These are phyloP conservation scores for Candida easanensis DNA, from an alignment of 805 yeast species.

Conservation along the genomic window DNA sequence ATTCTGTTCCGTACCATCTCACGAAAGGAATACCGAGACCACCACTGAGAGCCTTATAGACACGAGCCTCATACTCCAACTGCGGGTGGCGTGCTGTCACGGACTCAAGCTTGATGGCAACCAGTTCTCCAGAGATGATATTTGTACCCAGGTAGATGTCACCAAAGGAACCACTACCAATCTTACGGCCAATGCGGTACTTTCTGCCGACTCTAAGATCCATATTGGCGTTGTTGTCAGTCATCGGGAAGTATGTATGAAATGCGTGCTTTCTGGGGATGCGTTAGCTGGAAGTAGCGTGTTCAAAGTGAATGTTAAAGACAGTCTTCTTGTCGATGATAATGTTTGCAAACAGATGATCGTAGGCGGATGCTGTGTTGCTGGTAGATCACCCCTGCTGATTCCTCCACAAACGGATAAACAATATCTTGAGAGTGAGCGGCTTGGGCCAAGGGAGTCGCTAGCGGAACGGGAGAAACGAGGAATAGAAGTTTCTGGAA, in stretches of 20 bases:
- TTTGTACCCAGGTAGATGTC: conserved; percentile 93
- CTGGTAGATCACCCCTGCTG: neutral
- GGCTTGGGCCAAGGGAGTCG: neutral
- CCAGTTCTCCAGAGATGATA: conserved; percentile 94
- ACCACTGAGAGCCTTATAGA: conserved; percentile 89
- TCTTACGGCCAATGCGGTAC: conserved; percentile 89
- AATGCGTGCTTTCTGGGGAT: neutral
- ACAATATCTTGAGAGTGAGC: conserved; percentile 5
- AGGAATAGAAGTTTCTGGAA: neutral
- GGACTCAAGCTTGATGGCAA: conserved; percentile 92
- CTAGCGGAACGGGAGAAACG: neutral
- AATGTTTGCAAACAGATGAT: neutral
- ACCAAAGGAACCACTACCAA: conserved; percentile 97
- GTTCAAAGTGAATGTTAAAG: neutral
- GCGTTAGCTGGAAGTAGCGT: neutral
- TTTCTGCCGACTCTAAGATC: conserved; percentile 92
- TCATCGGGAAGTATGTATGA: conserved; percentile 1
- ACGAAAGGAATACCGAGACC: conserved; percentile 97
- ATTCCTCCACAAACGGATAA: conserved; percentile 10
- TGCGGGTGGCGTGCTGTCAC: conserved; percentile 94
- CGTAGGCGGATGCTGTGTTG: neutral
- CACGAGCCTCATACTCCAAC: conserved; percentile 94
- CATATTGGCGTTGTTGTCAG: conserved; percentile 31
- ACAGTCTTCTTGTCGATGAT: no score
- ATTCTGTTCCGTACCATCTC: conserved; percentile 95